Percentiles rank a stretch among this genome's conserved stretches.
phyloP scores from a whole-genome alignment of 805 yeast genomes.

The Candida xyloterini region DNA sequence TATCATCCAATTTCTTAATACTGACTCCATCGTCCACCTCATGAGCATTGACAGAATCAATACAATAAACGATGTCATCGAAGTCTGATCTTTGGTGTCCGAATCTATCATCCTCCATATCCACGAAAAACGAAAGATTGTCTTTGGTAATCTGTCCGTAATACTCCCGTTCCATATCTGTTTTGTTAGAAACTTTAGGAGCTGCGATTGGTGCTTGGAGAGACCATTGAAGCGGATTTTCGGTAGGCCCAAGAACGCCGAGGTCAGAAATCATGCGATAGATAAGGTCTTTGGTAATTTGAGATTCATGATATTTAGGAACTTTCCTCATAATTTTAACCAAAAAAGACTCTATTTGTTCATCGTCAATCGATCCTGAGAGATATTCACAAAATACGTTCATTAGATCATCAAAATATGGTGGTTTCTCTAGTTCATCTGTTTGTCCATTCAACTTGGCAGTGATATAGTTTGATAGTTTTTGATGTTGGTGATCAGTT shows the following conservation, averaged over 20 bases:
- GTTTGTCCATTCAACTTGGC: slow-evolving; percentile 7
- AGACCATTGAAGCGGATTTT: slow-evolving; percentile 55
- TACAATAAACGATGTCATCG: slow-evolving; percentile 63
- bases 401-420: slow-evolving; percentile 37
- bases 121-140: slow-evolving; percentile 23
- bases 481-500: slow-evolving; percentile 12
- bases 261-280: slow-evolving; percentile 45
- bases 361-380: slow-evolving; percentile 50
- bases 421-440: slow-evolving; percentile 20
- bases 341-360: slow-evolving; percentile 47
- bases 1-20: slow-evolving; percentile 33
- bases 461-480: slow-evolving; percentile 26
- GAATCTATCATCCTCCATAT: slow-evolving; percentile 4
- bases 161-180: slow-evolving; percentile 43
- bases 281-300: slow-evolving; percentile 52
- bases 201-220: slow-evolving; percentile 44
- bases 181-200: slow-evolving; percentile 39
- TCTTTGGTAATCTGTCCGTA: slow-evolving; percentile 31
- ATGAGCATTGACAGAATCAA: slow-evolving; percentile 75
- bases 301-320: slow-evolving; percentile 34
- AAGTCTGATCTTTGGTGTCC: slow-evolving; percentile 37
- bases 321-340: slow-evolving; percentile 37
- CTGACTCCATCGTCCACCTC: slow-evolving; percentile 95
- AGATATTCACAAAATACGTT: slow-evolving; percentile 52
- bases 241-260: slow-evolving; percentile 27